Evolutionary conservation across 371 early-diverging fungal species (phyloP).

Genomic region (Haplosporangium sp.): DNA sequence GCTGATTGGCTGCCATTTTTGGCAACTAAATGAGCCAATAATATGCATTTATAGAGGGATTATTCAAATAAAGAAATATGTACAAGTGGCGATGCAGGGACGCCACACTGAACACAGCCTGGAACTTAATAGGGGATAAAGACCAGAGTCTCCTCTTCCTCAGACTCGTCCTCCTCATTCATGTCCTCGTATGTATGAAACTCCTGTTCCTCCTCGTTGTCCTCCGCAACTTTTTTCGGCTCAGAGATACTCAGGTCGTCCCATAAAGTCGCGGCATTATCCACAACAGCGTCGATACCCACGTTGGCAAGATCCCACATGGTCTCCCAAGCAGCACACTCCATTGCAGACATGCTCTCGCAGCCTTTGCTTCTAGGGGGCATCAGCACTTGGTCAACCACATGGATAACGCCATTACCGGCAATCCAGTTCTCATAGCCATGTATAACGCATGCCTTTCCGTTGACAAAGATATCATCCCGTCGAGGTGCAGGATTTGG

Average conservation of each 20-base stretch:
- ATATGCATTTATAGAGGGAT: no score
- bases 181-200: background rate
- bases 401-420: conserved; percentile 50
- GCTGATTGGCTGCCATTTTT: conserved; percentile 29
- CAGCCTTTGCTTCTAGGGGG: conserved; percentile 39
- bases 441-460: conserved; percentile 15
- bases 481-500: conserved; percentile 7
- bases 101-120: no score
- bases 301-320: conserved; percentile 37
- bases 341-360: conserved; percentile 18
- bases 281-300: conserved; percentile 3
- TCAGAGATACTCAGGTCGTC: conserved; percentile 26
- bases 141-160: background rate
- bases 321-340: conserved; percentile 41
- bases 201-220: background rate
- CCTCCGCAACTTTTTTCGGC: background rate
- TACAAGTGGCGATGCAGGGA: no score
- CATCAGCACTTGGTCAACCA: conserved; percentile 38
- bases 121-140: background rate
- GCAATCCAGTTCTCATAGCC: conserved; percentile 49
- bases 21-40: background rate
- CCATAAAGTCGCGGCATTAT: conserved; percentile 10
- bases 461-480: conserved; percentile 35
- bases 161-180: background rate
- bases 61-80: background rate